Base-by-base conservation (phyloP, 768 basidiomycete species). In the Naganishia vishniacii region DNA sequence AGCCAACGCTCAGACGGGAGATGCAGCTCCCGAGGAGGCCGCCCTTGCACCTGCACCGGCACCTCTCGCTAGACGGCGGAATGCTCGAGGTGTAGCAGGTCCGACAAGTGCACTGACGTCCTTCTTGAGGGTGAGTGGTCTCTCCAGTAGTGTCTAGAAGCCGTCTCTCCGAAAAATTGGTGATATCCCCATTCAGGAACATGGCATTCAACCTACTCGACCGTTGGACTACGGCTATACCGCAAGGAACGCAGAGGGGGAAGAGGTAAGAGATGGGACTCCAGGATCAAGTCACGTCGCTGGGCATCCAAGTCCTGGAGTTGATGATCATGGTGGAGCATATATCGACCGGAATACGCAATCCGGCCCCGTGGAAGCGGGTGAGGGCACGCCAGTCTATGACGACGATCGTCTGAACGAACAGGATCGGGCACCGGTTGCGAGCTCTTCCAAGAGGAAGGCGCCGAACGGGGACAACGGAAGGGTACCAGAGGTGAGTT, bases 21-120 rank as follows among this genome's bases (percentile, higher is more conserved):
- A 56, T 23, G 53, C 32, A 3, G 31, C 53, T 23, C n/a, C n/a
- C n/a, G n/a, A n/a, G n/a, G n/a, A n/a, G n/a, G 34, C 23, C 18
- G 47, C 11, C n/a, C 48, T 31, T 15, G 51, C 59, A 9, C 46
- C 59, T 1, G 59, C 59, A 1, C 59, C 42, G 18, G 59, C 62
- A 29, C 62, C 62, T n/a, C 11, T 47, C 32, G 40, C 62, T 18
- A 53, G 58, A 46, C 59, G 59, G 46, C 60, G 44, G 15, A 56
- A 59, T 46, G 41, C 37, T 45, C 23, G 66, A 18, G 73, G 69
- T 3, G 72, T 78, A 12, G 32, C 71, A n/a, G 77, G 77, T 7
- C 77, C 77, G 3, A 65, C 75, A 1, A 73, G 71, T 29, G 77
- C 77, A 6, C 63, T 78, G 45, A 77, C 77, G 0, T 74, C 75